A percentile compares a stretch with the other conserved stretches of the same genome.
These are phyloP conservation scores for Pythium sp. DNA, from an alignment of 352 stramenopile species.

Conservation along the genomic window DNA sequence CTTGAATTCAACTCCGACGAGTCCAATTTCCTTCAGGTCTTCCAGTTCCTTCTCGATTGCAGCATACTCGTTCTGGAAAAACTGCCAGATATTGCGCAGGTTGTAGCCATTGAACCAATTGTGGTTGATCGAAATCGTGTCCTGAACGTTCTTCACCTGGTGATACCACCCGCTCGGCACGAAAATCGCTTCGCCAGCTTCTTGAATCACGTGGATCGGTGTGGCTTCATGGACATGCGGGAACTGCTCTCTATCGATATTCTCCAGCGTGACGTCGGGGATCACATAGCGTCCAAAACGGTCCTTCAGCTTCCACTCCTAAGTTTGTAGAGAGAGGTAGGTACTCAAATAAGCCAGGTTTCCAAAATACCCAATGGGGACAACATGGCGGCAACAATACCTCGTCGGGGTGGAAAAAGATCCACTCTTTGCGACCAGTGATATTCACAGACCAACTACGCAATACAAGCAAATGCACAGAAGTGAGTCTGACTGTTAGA, in stretches of 20 bases:
- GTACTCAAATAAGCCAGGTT: not conserved
- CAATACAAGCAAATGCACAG: not conserved
- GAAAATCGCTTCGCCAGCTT: constrained; percentile 89
- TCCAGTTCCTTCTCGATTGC: constrained; percentile 62
- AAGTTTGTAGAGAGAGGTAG: not conserved
- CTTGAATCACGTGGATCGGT: constrained; percentile 53
- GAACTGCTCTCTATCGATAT: constrained; percentile 53
- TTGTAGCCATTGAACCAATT: constrained; percentile 96
- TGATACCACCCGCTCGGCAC: constrained; percentile 97
- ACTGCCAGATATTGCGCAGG: constrained; percentile 55
- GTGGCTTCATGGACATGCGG: constrained; percentile 47
- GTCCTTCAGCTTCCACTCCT: constrained; percentile 81
- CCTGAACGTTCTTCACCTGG: constrained; percentile 90
- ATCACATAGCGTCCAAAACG: constrained; percentile 54
- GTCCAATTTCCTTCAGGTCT: constrained; percentile 60
- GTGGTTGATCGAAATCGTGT: constrained; percentile 96
- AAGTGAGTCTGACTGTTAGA: not conserved
- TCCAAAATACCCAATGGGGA: not conserved
- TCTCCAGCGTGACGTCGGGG: constrained; percentile 40
- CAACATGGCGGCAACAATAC: constrained; percentile 33
- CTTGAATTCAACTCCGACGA: constrained; percentile 49
- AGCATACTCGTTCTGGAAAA: constrained; percentile 60
- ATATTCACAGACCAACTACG: constrained; percentile 96
- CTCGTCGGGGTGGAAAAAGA: constrained; percentile 81
- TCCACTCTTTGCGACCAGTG: constrained; percentile 92